Evolutionary conservation across 345 rosid species (phyloP).

Genomic region (Lagerstroemia speciosa): DNA sequence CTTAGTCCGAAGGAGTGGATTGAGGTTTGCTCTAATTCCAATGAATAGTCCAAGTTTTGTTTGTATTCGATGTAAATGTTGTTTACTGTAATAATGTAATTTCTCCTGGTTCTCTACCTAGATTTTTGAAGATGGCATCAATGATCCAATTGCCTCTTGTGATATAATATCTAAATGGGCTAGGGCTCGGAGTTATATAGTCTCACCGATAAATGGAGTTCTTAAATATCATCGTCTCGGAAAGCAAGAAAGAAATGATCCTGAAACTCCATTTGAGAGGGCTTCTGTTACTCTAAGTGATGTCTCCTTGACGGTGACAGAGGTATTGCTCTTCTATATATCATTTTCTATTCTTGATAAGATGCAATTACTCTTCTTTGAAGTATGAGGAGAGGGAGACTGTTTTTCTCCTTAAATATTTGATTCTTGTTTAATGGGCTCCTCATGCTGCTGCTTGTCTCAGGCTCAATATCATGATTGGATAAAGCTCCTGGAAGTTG

Average conservation of each 20-base stretch:
- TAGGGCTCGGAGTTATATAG: conserved; percentile 56
- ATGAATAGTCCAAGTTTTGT: conserved; percentile 7
- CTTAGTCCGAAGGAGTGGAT: conserved; percentile 84
- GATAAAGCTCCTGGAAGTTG: conserved; percentile 84
- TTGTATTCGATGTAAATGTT: background rate
- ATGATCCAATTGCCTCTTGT: conserved; percentile 38
- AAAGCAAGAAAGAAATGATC: conserved; percentile 84
- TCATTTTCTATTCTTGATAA: background rate
- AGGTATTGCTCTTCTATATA: conserved; percentile 37
- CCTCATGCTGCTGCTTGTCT: conserved; percentile 12
- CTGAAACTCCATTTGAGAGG: conserved; percentile 91
- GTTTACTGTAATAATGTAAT: background rate
- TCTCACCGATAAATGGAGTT: conserved; percentile 86
- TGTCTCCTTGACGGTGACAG: conserved; percentile 70
- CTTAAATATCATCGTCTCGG: conserved; percentile 96
- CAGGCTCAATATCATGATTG: conserved; percentile 97
- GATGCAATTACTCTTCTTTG: background rate
- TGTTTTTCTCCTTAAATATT: background rate
- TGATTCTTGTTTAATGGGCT: background rate
- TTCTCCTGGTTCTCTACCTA: conserved; percentile 10
- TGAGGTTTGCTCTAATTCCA: conserved; percentile 53
- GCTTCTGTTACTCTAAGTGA: conserved; percentile 72
- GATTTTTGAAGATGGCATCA: conserved; percentile 98
- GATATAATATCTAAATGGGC: conserved; percentile 62
- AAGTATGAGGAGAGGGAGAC: background rate